phyloP scores from a whole-genome alignment of 2,329 filamentous ascomycete species.

The Talaromyces albobiverticillius region DNA sequence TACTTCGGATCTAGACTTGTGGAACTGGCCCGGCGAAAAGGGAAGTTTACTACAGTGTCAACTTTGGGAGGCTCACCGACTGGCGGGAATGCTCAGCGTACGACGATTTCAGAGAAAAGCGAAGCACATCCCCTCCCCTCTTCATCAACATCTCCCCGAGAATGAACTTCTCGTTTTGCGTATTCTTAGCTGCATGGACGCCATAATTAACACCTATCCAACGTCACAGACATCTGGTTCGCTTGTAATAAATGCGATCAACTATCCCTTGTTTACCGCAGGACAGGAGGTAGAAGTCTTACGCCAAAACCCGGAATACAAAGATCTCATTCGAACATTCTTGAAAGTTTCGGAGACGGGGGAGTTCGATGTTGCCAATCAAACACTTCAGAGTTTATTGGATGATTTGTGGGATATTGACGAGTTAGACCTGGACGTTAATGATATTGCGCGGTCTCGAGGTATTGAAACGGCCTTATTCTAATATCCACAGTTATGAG shows the following conservation, averaged over 20 bases:
- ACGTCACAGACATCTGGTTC: slow-evolving; percentile 17
- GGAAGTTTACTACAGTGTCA: slow-evolving; percentile 27
- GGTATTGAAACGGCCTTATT: slow-evolving; percentile 27
- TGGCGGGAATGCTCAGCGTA: slow-evolving; percentile 26
- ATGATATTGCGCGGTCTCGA: slow-evolving; percentile 20
- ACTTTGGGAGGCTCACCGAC: slow-evolving; percentile 28
- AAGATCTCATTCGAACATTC: slow-evolving; percentile 18
- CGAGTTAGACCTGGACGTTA: slow-evolving; percentile 17
- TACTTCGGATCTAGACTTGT: slow-evolving; percentile 26
- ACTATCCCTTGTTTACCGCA: slow-evolving; percentile 25
- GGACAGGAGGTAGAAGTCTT: slow-evolving; percentile 20
- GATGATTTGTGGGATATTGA: slow-evolving; percentile 24
- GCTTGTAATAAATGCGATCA: slow-evolving; percentile 23
- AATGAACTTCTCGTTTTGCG: slow-evolving; percentile 20
- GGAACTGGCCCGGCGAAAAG: slow-evolving; percentile 27
- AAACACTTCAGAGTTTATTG: slow-evolving; percentile 18
- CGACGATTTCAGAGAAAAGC: slow-evolving; percentile 16
- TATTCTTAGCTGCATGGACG: slow-evolving; percentile 25
- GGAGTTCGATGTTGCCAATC: slow-evolving; percentile 15
- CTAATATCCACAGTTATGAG: slow-evolving; percentile 3
- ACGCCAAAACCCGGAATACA: slow-evolving; percentile 17
- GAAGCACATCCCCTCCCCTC: neutral
- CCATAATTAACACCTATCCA: slow-evolving; percentile 21
- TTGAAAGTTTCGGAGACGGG: neutral
- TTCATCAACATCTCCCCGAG: slow-evolving; percentile 11